Evolutionary conservation across 495 filamentous ascomycete genomes (phyloP).

Genomic region (Trichocladium antarcticum): DNA sequence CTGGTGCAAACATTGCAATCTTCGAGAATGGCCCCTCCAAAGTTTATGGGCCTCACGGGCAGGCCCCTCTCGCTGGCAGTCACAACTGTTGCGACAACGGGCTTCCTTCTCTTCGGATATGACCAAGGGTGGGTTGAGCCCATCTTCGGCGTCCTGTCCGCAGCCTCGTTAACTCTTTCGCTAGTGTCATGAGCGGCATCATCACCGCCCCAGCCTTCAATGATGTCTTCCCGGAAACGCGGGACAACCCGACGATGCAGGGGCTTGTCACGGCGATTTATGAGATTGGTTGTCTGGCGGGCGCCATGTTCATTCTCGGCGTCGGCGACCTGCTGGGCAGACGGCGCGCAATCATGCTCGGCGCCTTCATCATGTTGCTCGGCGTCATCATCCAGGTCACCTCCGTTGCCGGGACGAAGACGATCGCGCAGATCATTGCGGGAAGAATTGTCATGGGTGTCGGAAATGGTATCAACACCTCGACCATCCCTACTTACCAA

Average conservation of each 20-base stretch:
- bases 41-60: slow-evolving; percentile 54
- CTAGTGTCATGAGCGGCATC: slow-evolving; percentile 61
- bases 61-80: slow-evolving; percentile 51
- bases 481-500: slow-evolving; percentile 71
- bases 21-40: slow-evolving; percentile 29
- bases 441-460: slow-evolving; percentile 64
- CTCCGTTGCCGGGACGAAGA: slow-evolving; percentile 30
- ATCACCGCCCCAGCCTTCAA: slow-evolving; percentile 64
- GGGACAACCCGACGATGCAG: slow-evolving; percentile 58
- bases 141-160: background rate
- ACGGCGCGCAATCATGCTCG: slow-evolving; percentile 43
- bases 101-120: slow-evolving; percentile 66
- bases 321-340: slow-evolving; percentile 61
- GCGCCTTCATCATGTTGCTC: slow-evolving; percentile 59
- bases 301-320: slow-evolving; percentile 59
- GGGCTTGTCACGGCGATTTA: slow-evolving; percentile 76
- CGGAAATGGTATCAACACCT: slow-evolving; percentile 69
- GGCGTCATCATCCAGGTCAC: slow-evolving; percentile 62
- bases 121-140: slow-evolving; percentile 40
- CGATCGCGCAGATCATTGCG: slow-evolving; percentile 59
- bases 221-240: slow-evolving; percentile 55
- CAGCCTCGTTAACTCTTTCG: background rate
- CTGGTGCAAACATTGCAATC: background rate
- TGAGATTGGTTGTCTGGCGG: slow-evolving; percentile 65
- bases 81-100: slow-evolving; percentile 58